Evolutionary conservation across 2,329 filamentous ascomycete genomes (phyloP).

Genomic region (Scopulariopsis brevicaulis): DNA sequence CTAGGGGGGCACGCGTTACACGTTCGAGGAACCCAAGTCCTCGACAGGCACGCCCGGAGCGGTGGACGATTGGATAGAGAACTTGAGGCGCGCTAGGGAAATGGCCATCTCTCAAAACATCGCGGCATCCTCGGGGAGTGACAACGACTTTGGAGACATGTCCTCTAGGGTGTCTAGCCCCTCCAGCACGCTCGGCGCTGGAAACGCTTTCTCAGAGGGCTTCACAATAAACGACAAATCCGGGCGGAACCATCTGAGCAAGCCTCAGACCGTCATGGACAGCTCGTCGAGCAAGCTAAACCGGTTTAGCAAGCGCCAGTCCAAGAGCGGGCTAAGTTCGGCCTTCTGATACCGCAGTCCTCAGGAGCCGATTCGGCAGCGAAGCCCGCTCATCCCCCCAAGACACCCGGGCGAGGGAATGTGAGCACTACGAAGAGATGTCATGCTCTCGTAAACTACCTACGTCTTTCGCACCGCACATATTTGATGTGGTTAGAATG

Average conservation of each 20-base stretch:
- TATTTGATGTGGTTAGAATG: not conserved
- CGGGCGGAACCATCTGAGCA: slow-evolving; percentile 45
- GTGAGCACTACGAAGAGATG: not conserved
- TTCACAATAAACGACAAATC: slow-evolving; percentile 37
- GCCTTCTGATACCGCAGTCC: slow-evolving; percentile 50
- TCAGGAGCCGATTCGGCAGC: not conserved
- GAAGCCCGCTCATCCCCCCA: not conserved
- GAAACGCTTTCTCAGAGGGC: slow-evolving; percentile 38
- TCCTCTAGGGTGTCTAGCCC: slow-evolving; percentile 66
- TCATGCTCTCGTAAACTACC: not conserved
- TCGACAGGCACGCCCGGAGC: slow-evolving; percentile 47
- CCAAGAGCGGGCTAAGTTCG: slow-evolving; percentile 84
- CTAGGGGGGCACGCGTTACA: slow-evolving; percentile 79
- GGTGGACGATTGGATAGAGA: slow-evolving; percentile 87
- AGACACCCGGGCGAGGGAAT: not conserved
- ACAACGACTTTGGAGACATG: slow-evolving; percentile 57
- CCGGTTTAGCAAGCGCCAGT: slow-evolving; percentile 84
- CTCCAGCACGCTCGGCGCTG: slow-evolving; percentile 57
- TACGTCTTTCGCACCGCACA: not conserved
- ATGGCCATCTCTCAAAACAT: slow-evolving; percentile 66
- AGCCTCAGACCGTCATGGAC: slow-evolving; percentile 44
- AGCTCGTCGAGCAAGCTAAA: slow-evolving; percentile 43
- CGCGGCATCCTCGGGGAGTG: slow-evolving; percentile 52
- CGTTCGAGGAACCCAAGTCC: slow-evolving; percentile 86
- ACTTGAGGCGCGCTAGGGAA: slow-evolving; percentile 75